Base-by-base conservation (phyloP, 208 protist genomes). In the Acanthamoeba sp. region DNA sequence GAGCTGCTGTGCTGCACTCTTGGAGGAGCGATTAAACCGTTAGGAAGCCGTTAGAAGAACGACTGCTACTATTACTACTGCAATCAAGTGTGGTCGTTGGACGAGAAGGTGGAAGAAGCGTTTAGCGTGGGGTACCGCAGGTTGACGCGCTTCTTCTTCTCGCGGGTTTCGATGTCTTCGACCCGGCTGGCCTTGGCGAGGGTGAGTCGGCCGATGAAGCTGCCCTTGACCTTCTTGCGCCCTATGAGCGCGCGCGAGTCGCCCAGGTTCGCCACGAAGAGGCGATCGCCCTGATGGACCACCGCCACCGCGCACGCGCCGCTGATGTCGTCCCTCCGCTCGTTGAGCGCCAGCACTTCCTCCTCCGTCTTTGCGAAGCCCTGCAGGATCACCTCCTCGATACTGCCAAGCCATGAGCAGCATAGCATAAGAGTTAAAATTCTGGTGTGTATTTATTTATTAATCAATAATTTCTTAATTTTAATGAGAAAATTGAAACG, bases 241-340 rank as follows among this genome's bases (percentile, higher is more conserved):
- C 57, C 85, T 10, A 91, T 45, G 7, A 91, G 34, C 6, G 85
- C 85, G 22, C 85, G 85, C 32, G 57, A 91, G 85, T 91, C 85
- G 34, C 85, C 85, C 85, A 91, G 42, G 85, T 91, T 91, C 45
- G 85, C 85, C 85, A 91, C 85, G 57, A 52, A 91, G 57, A 91
- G 85, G 12, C 59, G 85, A 24, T 64, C 50, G 32, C 85, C 57
- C 4, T 52, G 32, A 14, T 73, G 85, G 12, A 91, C 36, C n/a
- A 73, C 57, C 18, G 85, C 36, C 85, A 73, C 59, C 57, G 59
- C 85, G 55, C 85, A 91, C 1, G 57, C 50, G 27, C 85, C 85
- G 85, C 85, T 91, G 32, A 73, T 91, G 85, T 91, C 57, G 55
- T 73, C 32, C 36, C 22, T 69, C 38, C 7, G 24, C 78, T 87